These are phyloP conservation scores for Cerioporus squamosus DNA, from an alignment of 1,284 basidiomycete species.

Conservation along the genomic window DNA sequence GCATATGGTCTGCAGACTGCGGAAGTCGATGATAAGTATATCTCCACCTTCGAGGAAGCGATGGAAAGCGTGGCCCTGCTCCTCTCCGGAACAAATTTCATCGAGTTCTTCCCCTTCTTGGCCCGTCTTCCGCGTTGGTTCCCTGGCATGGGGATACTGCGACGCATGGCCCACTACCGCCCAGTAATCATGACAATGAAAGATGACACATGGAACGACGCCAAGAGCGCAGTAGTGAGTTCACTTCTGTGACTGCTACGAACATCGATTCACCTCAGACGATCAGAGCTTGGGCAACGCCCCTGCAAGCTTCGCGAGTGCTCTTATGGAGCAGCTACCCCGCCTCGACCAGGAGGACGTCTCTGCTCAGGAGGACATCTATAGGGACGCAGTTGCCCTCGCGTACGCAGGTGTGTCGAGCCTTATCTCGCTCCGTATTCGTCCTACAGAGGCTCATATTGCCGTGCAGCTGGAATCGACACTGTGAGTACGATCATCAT, in stretches of 20 bases:
- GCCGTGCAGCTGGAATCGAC: background rate
- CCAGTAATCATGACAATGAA: background rate
- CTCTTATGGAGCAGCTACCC: background rate
- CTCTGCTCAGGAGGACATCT: background rate
- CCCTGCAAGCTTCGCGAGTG: background rate
- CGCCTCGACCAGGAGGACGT: background rate
- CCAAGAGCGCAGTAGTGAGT: background rate
- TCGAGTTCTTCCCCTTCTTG: conserved; percentile 24
- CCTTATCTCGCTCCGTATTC: background rate
- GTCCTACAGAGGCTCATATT: too few species aligned
- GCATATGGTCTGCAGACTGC: background rate
- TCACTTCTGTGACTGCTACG: background rate
- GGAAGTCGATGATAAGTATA: background rate
- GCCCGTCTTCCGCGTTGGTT: conserved; percentile 27
- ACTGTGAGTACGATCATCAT: background rate
- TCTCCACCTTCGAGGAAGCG: conserved; percentile 1
- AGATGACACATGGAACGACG: background rate
- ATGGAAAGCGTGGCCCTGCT: conserved; percentile 2
- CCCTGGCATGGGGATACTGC: conserved; percentile 23
- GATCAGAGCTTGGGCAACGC: background rate
- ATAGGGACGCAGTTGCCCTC: background rate
- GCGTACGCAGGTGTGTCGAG: background rate
- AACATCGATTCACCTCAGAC: background rate
- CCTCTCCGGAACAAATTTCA: background rate
- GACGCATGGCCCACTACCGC: background rate